Conservation (phyloP, 2,329 filamentous ascomycete species). For the Stromatinia cepivora region DNA sequence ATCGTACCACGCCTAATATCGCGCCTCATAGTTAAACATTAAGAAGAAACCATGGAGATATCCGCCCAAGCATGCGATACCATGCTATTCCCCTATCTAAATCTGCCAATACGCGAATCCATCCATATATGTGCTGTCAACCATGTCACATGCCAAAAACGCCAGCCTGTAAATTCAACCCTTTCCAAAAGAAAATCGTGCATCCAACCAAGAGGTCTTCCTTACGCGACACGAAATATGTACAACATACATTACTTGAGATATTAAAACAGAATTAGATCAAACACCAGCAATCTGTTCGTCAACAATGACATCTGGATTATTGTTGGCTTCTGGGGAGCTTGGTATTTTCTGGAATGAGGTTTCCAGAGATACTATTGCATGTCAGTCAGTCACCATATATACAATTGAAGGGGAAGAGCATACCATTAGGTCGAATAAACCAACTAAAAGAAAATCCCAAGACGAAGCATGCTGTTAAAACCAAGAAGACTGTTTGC, state of each 20-base stretch:
- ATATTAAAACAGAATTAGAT: background rate
- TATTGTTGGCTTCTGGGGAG: conserved; percentile 4
- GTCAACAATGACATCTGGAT: conserved; percentile 29
- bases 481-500: conserved; percentile 78
- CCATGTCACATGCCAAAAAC: background rate
- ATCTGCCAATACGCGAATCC: background rate
- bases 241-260: background rate
- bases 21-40: background rate
- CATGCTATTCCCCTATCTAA: background rate
- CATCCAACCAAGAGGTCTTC: background rate
- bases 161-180: background rate
- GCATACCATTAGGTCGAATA: conserved; percentile 72
- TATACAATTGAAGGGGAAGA: background rate
- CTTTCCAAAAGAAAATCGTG: background rate
- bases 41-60: background rate
- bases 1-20: background rate
- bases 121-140: background rate
- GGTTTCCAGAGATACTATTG: conserved; percentile 30
- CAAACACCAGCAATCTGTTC: conserved; percentile 30
- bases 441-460: conserved; percentile 69
- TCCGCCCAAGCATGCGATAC: background rate
- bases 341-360: conserved; percentile 1
- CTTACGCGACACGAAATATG: background rate
- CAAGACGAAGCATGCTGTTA: conserved; percentile 65
- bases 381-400: conserved; percentile 12